Conservation (phyloP, 352 stramenopile species). For the Phytophthora tentaculata region DNA sequence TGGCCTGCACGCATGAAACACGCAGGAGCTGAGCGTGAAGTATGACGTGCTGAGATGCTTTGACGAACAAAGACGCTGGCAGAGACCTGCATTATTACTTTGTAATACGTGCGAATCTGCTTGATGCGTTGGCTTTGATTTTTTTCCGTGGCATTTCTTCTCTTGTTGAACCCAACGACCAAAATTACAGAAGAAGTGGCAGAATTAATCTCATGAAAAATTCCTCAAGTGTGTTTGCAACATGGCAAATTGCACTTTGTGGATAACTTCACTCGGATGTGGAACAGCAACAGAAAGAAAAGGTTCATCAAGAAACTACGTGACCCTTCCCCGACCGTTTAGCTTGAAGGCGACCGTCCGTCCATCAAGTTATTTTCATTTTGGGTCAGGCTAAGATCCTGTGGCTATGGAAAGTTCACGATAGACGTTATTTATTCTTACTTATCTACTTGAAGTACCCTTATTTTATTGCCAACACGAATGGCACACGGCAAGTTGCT, state of each 20-base stretch:
- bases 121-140: conserved; percentile 43
- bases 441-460: conserved; percentile 13
- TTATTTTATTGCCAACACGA: conserved; percentile 20
- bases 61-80: conserved; percentile 23
- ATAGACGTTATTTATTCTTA: background rate
- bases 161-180: conserved; percentile 10
- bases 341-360: conserved; percentile 19
- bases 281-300: conserved; percentile 12
- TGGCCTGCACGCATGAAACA: conserved; percentile 21
- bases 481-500: too few relatives aligned
- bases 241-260: too few relatives aligned
- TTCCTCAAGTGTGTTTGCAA: conserved; percentile 12
- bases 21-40: conserved; percentile 20
- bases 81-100: conserved; percentile 40
- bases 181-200: conserved; percentile 17
- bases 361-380: conserved; percentile 17
- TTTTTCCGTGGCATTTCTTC: conserved; percentile 33
- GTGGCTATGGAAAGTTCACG: background rate
- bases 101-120: conserved; percentile 56
- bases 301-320: conserved; percentile 20
- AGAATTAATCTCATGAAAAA: conserved; percentile 21
- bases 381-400: conserved; percentile 1
- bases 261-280: conserved; percentile 2
- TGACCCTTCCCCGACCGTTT: conserved; percentile 29
- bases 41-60: conserved; percentile 21